Evolutionary conservation across 345 rosid genomes (phyloP).

Genomic region (Aquilaria sinensis): DNA sequence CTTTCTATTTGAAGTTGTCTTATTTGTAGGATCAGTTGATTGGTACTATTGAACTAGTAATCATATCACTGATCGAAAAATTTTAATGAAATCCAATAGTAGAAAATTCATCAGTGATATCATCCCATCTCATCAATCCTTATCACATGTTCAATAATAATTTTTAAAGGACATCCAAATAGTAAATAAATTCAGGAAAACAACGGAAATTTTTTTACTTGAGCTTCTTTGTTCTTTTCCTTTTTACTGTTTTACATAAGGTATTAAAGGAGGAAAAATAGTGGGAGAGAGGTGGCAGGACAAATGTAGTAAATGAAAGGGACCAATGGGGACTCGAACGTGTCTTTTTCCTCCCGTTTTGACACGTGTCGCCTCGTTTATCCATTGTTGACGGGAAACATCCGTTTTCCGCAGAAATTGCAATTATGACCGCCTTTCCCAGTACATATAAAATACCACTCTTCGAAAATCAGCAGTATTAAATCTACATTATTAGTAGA

Average conservation of each 20-base stretch:
- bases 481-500: no score
- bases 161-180: no score
- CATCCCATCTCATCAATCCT: no score
- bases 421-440: constrained; percentile 12
- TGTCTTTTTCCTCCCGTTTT: constrained; percentile 19
- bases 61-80: no score
- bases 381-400: neutral
- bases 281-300: neutral
- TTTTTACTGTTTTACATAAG: neutral
- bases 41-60: no score
- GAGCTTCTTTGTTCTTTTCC: neutral
- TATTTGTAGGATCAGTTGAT: no score
- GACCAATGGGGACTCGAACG: constrained; percentile 7
- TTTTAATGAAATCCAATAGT: no score
- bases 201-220: neutral
- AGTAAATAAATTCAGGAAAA: neutral
- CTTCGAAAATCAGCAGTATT: no score
- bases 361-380: constrained; percentile 21
- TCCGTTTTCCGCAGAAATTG: constrained; percentile 21
- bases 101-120: no score
- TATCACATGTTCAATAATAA: no score
- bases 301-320: neutral
- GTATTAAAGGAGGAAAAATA: neutral
- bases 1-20: no score
- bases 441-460: neutral